Evolutionary conservation across 495 filamentous ascomycete species (phyloP).

Genomic region (Lepraria neglecta): DNA sequence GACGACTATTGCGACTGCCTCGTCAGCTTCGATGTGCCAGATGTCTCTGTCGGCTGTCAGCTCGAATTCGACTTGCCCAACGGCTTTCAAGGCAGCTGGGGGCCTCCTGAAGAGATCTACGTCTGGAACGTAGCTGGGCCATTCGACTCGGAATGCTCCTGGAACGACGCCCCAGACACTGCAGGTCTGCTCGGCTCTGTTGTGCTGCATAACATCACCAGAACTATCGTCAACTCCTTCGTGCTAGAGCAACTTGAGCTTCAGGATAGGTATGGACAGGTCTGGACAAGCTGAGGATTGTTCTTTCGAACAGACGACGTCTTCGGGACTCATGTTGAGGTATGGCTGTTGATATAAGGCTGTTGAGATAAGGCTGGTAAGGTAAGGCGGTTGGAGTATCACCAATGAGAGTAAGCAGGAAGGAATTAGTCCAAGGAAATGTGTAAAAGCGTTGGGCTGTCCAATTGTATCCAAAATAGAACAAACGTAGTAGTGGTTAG

Average conservation of each 20-base stretch:
- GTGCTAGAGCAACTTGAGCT: background rate
- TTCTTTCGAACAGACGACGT: background rate
- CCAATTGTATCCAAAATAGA: background rate
- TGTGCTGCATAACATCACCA: background rate
- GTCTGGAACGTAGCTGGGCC: constrained; percentile 5
- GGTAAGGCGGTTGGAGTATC: too few relatives aligned
- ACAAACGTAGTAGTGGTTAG: background rate
- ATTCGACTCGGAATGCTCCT: constrained; percentile 1
- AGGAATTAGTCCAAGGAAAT: background rate
- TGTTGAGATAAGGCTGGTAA: background rate
- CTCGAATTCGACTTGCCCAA: background rate
- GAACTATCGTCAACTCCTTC: background rate
- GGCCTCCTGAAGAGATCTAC: background rate
- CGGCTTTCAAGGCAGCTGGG: background rate
- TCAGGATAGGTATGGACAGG: background rate
- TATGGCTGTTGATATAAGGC: background rate
- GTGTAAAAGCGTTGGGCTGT: background rate
- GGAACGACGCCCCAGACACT: background rate
- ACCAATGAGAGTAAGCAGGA: background rate
- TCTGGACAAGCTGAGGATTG: background rate
- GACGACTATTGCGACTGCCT: constrained; percentile 1
- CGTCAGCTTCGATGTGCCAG: background rate
- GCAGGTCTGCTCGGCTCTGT: background rate
- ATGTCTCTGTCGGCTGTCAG: background rate
- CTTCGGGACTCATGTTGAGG: constrained; percentile 2